phyloP scores from a whole-genome alignment of 2,329 filamentous ascomycete genomes.

The Beauveria sp. region DNA sequence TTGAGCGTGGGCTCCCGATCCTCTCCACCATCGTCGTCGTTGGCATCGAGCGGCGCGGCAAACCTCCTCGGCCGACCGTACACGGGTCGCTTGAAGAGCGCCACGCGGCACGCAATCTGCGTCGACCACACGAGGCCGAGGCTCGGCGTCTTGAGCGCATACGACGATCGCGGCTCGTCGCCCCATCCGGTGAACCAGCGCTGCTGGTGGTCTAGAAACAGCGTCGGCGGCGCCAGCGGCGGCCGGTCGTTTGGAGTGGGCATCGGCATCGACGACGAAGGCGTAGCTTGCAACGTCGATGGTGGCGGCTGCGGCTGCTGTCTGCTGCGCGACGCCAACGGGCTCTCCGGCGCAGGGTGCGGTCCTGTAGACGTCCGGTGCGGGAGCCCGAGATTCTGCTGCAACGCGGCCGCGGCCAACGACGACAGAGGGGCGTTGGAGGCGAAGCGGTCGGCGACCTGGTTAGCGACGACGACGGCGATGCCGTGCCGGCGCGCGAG shows the following conservation, averaged over 20 bases:
- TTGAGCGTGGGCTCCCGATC: slow-evolving; percentile 38
- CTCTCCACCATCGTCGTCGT: slow-evolving; percentile 34
- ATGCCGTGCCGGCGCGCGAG: slow-evolving; percentile 68
- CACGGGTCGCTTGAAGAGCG: slow-evolving; percentile 64
- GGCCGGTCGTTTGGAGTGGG: slow-evolving; percentile 21
- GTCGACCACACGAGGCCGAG: slow-evolving; percentile 87
- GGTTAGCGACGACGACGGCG: slow-evolving; percentile 87
- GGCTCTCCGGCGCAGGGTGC: slow-evolving; percentile 30
- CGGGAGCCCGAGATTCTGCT: slow-evolving; percentile 12
- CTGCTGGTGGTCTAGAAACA: slow-evolving; percentile 82
- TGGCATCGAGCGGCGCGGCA: slow-evolving; percentile 26
- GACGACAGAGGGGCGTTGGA: slow-evolving; percentile 13
- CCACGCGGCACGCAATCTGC: slow-evolving; percentile 76
- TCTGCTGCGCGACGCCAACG: slow-evolving; percentile 38
- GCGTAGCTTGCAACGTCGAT: slow-evolving; percentile 25
- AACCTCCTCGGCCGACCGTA: slow-evolving; percentile 31
- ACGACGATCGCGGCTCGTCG: slow-evolving; percentile 47
- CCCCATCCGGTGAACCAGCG: slow-evolving; percentile 96
- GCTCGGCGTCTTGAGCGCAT: slow-evolving; percentile 69
- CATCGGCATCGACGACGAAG: slow-evolving; percentile 33
- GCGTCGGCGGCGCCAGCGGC: slow-evolving; percentile 37
- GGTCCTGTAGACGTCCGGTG: slow-evolving; percentile 20
- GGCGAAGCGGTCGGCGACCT: slow-evolving; percentile 82
- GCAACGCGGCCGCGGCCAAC: slow-evolving; percentile 13
- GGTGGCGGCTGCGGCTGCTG: slow-evolving; percentile 23